phyloP scores from a whole-genome alignment of 176 grass and related monocot genomes.

The Triticum turgidum region DNA sequence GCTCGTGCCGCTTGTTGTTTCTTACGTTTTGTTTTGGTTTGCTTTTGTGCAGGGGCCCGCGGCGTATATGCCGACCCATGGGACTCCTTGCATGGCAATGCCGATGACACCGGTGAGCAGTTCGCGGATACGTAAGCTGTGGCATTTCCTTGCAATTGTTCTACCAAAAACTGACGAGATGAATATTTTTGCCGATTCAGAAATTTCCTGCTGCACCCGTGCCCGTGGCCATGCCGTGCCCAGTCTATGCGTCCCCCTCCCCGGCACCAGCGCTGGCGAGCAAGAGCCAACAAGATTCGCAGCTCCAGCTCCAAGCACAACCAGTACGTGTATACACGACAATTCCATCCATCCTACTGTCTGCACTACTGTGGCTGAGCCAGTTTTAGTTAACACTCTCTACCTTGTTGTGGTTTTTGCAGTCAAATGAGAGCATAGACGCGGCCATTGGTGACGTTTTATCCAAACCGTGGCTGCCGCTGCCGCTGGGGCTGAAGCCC shows the following conservation, averaged over 20 bases:
- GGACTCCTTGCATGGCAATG: constrained; percentile 58
- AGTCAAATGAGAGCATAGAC: constrained; percentile 80
- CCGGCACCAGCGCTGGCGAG: not conserved
- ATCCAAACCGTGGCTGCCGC: constrained; percentile 74
- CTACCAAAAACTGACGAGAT: not conserved
- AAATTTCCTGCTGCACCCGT: constrained; percentile 53
- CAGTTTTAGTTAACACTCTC: not conserved
- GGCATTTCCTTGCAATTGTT: not conserved
- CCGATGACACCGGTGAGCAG: constrained; percentile 54
- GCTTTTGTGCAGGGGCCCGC: constrained; percentile 27
- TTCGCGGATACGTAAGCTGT: too few relatives aligned
- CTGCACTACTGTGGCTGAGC: not conserved
- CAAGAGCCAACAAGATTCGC: constrained; percentile 39
- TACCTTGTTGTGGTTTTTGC: not conserved
- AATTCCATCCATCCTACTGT: not conserved
- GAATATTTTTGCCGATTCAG: constrained; percentile 34
- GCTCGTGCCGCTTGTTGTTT: not conserved
- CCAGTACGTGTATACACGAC: constrained; percentile 47
- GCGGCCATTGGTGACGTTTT: constrained; percentile 83
- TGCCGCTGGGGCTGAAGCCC: constrained; percentile 85
- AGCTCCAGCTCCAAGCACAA: constrained; percentile 43
- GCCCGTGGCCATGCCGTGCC: constrained; percentile 36
- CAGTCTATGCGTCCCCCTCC: constrained; percentile 36
- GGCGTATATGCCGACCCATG: constrained; percentile 39
- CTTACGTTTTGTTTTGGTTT: not conserved